Base-by-base conservation (phyloP, 1,284 basidiomycete species). In the Thecaphora thlaspeos region DNA sequence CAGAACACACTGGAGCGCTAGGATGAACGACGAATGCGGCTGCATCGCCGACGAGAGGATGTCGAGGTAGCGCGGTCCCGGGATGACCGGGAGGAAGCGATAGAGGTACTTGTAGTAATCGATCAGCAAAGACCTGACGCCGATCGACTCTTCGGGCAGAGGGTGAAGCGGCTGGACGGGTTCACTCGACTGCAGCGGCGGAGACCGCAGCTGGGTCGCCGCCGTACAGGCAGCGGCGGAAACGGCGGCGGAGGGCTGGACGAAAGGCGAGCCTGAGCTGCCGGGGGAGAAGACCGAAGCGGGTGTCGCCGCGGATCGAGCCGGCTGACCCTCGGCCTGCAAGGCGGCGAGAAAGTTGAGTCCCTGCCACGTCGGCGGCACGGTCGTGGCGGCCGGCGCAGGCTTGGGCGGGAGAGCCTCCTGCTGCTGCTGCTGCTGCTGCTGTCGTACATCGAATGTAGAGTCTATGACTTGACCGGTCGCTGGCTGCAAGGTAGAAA, bases 21-120 rank as follows among this genome's bases (percentile, higher is more conserved):
- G 59, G 26, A 73, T 56, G 45, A 73, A 67, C 28, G 69, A 51
- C 22, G 66, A 70, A n/a, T 66, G 57, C 18, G 67, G 52, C 8
- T 51, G 40, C 49, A 62, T 64, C 43, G 43, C 51, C 24, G 42
- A 46, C 42, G 59, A 43, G n/a, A 71, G 41, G 22, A 51, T 43
- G 28, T 68, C 59, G 39, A 71, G 42, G 37, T 70, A 55, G 43
- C 48, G 51, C 38, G 71, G 66, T 4, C 63, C 53, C 1, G 61
- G 66, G 22, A 71, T 41, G 15, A 73, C 59, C 1, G 71, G 70
- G 17, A 73, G 65, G 61, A 73, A 73, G 41, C 71, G 67, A 46
- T 73, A 71, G 18, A 73, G 57, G 41, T 65, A 64, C 51, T 61
- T 65, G 51, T 71, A 73, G 56, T 66, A 73, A n/a, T 71, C 69